Conservation (phyloP, 2,329 filamentous ascomycete genomes). For the Penicillium rolfsii region DNA sequence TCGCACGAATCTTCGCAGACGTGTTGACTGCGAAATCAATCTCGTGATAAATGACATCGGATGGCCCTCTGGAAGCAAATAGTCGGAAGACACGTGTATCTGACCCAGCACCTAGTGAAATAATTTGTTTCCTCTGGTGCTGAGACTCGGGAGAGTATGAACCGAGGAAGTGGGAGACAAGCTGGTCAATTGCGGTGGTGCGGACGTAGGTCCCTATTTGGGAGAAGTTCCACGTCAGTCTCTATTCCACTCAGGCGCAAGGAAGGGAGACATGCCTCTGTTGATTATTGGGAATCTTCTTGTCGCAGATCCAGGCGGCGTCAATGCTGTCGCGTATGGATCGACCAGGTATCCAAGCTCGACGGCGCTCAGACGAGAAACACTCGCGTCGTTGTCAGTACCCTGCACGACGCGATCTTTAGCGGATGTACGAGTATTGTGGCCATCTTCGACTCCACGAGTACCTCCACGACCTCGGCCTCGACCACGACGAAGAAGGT, state of each 20-base stretch:
- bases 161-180: constrained; percentile 73
- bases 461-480: constrained; percentile 49
- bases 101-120: constrained; percentile 90
- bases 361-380: constrained; percentile 87
- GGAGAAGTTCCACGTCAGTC: background rate
- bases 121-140: constrained; percentile 65
- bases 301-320: constrained; percentile 53
- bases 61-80: constrained; percentile 52
- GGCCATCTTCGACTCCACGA: constrained; percentile 19
- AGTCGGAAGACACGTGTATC: constrained; percentile 87
- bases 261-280: constrained; percentile 61
- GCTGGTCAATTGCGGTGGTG: constrained; percentile 77
- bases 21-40: constrained; percentile 82
- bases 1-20: constrained; percentile 62
- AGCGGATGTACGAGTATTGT: constrained; percentile 39
- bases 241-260: constrained; percentile 9
- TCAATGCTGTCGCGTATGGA: constrained; percentile 73
- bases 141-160: constrained; percentile 32
- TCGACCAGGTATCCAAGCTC: constrained; percentile 83
- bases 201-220: constrained; percentile 83
- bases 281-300: constrained; percentile 90
- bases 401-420: constrained; percentile 80
- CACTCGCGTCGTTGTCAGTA: constrained; percentile 89
- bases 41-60: constrained; percentile 77
- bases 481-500: constrained; percentile 59